phyloP scores from a whole-genome alignment of 805 yeast genomes.

The Yarrowia keelungensis region DNA sequence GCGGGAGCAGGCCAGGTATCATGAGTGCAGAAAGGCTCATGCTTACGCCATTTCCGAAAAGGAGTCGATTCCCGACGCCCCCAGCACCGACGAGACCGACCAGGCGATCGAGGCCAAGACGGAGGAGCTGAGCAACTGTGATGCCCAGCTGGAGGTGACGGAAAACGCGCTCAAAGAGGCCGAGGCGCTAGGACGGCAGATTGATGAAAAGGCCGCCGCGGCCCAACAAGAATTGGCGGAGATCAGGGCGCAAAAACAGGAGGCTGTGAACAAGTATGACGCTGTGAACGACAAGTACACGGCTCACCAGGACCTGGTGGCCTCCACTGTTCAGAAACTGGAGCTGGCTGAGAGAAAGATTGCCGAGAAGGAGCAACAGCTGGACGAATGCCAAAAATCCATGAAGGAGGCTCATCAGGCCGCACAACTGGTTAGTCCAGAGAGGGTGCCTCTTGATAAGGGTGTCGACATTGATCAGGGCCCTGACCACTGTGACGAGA shows the following conservation, averaged over 20 bases:
- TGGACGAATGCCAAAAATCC: too few relatives aligned
- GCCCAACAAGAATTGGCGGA: neutral
- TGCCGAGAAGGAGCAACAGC: slow-evolving; percentile 70
- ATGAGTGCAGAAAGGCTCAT: neutral
- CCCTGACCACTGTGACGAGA: neutral
- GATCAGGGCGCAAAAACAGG: neutral
- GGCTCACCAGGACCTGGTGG: slow-evolving; percentile 33
- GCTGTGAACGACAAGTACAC: slow-evolving; percentile 46
- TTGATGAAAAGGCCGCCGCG: too few relatives aligned
- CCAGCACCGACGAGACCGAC: slow-evolving; percentile 21
- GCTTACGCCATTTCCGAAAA: neutral
- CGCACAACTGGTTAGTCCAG: neutral
- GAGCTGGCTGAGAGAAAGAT: slow-evolving; percentile 64
- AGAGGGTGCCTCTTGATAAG: slow-evolving; percentile 1
- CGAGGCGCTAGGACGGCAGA: neutral
- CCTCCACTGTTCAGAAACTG: slow-evolving; percentile 55
- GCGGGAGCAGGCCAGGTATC: too few relatives aligned
- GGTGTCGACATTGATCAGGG: neutral
- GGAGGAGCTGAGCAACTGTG: neutral
- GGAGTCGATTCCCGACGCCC: slow-evolving; percentile 20
- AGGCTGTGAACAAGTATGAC: neutral
- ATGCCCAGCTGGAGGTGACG: neutral
- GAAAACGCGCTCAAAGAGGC: neutral
- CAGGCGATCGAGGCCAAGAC: neutral
- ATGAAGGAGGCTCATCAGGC: neutral